phyloP scores from a whole-genome alignment of 495 filamentous ascomycete species.

The Parathielavia hyrcaniae region DNA sequence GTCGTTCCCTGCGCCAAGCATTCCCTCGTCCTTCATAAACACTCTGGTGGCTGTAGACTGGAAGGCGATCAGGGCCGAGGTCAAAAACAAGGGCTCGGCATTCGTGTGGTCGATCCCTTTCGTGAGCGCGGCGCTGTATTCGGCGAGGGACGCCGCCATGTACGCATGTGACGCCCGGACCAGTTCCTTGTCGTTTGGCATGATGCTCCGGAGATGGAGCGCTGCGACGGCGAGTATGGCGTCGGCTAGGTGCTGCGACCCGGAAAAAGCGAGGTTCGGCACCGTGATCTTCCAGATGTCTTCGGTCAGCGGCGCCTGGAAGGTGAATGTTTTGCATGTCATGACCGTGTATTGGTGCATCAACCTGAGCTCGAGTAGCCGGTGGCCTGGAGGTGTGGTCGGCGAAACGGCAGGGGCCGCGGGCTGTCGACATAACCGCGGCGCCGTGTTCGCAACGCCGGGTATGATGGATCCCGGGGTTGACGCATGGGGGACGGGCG shows the following conservation, averaged over 20 bases:
- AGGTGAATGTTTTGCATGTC: slow-evolving; percentile 49
- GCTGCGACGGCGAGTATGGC: slow-evolving; percentile 53
- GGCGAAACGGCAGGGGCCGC: slow-evolving; percentile 33
- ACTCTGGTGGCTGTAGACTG: slow-evolving; percentile 51
- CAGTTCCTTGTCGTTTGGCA: slow-evolving; percentile 47
- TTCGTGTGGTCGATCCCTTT: slow-evolving; percentile 47
- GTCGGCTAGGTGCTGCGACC: slow-evolving; percentile 48
- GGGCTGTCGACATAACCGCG: slow-evolving; percentile 36
- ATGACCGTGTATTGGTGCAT: slow-evolving; percentile 51
- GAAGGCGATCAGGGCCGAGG: slow-evolving; percentile 51
- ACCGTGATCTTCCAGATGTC: slow-evolving; percentile 50
- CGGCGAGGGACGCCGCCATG: slow-evolving; percentile 50
- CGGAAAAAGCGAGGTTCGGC: slow-evolving; percentile 49
- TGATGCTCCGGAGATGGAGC: slow-evolving; percentile 45
- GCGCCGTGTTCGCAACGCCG: slow-evolving; percentile 17
- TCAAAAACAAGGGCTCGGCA: slow-evolving; percentile 51
- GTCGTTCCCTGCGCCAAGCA: slow-evolving; percentile 4
- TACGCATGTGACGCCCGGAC: slow-evolving; percentile 52
- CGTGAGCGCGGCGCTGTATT: slow-evolving; percentile 47
- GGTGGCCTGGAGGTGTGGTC: slow-evolving; percentile 36
- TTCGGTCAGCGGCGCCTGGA: slow-evolving; percentile 42
- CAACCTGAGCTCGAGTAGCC: slow-evolving; percentile 48
- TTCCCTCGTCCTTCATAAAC: slow-evolving; percentile 43
- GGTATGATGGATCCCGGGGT: slow-evolving; percentile 22
- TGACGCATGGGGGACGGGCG: slow-evolving; percentile 23